These are phyloP conservation scores for Trichoderma guizhouense DNA, from an alignment of 2,329 filamentous ascomycete species.

Conservation along the genomic window DNA sequence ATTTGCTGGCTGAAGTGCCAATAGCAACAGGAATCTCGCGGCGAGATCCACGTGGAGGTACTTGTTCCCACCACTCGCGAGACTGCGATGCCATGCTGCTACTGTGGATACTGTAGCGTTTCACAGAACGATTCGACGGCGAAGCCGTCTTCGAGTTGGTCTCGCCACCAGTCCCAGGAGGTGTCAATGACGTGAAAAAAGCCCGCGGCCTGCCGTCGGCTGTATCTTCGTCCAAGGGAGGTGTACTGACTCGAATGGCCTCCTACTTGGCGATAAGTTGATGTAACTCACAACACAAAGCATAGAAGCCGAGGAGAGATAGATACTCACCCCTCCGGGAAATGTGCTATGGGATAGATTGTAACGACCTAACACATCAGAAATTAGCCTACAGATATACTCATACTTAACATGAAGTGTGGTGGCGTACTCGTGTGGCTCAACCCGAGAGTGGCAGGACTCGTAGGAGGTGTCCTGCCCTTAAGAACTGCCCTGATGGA, in stretches of 20 bases:
- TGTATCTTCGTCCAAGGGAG: constrained; percentile 41
- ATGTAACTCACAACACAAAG: not conserved
- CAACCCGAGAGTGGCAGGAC: constrained; percentile 25
- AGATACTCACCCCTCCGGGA: constrained; percentile 33
- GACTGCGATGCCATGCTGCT: constrained; percentile 25
- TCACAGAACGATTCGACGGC: constrained; percentile 15
- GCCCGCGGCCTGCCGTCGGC: constrained; percentile 37
- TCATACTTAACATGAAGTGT: not conserved
- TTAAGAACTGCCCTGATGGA: constrained; percentile 40
- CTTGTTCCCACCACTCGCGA: constrained; percentile 38
- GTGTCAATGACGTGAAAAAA: constrained; percentile 43
- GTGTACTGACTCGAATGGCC: constrained; percentile 47
- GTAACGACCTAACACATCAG: constrained; percentile 17
- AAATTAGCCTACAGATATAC: not conserved
- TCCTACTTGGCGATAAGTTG: constrained; percentile 37
- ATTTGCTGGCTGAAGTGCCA: constrained; percentile 25
- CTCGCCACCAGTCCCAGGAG: constrained; percentile 24
- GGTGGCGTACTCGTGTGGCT: constrained; percentile 13
- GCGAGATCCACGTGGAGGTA: constrained; percentile 24
- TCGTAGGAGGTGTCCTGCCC: constrained; percentile 34
- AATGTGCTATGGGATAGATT: constrained; percentile 27
- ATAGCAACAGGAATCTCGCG: constrained; percentile 20
- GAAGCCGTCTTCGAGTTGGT: not conserved
- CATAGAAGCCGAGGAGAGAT: not conserved
- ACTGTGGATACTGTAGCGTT: constrained; percentile 23